phyloP scores from a whole-genome alignment of 179 eudicot species.

The Beta lomatogona region DNA sequence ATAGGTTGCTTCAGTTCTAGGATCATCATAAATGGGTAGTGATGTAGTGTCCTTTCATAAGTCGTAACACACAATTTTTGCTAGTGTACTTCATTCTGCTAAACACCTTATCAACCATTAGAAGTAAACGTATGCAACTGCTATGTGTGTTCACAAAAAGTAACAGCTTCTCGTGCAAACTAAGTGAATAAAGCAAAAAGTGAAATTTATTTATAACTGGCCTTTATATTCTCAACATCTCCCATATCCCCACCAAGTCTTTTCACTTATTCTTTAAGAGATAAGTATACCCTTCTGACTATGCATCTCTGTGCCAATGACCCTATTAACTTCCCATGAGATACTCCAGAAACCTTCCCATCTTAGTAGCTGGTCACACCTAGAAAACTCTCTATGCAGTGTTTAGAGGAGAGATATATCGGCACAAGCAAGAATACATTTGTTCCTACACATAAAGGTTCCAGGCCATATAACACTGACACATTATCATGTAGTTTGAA shows the following conservation, averaged over 20 bases:
- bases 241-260: background rate
- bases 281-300: background rate
- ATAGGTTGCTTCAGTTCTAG: background rate
- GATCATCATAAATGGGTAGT: background rate
- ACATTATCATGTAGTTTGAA: background rate
- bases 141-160: background rate
- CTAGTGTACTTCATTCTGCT: background rate
- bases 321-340: background rate
- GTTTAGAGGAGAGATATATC: background rate
- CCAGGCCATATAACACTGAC: background rate
- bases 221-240: background rate
- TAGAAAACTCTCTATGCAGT: background rate
- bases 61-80: background rate
- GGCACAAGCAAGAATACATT: background rate
- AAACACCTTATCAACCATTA: background rate
- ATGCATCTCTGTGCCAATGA: background rate
- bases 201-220: background rate
- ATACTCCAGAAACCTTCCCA: conserved; percentile 4
- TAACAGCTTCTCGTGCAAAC: background rate
- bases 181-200: background rate
- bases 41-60: background rate
- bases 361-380: background rate
- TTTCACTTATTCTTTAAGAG: background rate
- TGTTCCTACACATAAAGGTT: conserved; percentile 10
- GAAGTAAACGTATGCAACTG: background rate